A percentile compares a stretch with the other conserved stretches of the same genome.
phyloP scores from a whole-genome alignment of 139 green algal species.

The Chlamydomonas sphaeroides region DNA sequence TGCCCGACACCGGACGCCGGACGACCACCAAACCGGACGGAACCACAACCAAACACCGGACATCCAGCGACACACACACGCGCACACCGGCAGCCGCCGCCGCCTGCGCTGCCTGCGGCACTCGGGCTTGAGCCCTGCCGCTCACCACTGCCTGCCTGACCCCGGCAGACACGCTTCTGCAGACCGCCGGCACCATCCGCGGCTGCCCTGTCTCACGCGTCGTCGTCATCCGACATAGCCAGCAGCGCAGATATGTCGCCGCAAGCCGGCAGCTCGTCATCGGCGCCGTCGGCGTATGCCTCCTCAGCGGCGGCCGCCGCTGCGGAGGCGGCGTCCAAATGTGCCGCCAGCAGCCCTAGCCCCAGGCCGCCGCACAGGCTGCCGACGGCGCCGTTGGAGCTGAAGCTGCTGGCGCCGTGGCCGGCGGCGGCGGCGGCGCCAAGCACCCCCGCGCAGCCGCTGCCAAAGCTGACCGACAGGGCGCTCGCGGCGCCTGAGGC shows the following conservation, averaged over 20 bases:
- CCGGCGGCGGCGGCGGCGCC: too few relatives aligned
- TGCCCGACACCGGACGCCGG: too few relatives aligned
- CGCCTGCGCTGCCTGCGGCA: too few relatives aligned
- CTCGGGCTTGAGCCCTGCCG: too few relatives aligned
- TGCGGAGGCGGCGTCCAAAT: background rate
- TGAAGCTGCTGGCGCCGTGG: background rate
- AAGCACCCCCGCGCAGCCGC: background rate
- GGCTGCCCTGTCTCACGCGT: constrained; percentile 24
- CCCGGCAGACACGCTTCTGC: too few relatives aligned
- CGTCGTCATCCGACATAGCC: constrained; percentile 51
- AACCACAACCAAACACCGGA: too few relatives aligned
- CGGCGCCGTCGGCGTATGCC: background rate
- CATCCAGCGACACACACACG: too few relatives aligned
- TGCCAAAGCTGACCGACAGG: background rate
- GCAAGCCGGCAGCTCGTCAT: constrained; percentile 40
- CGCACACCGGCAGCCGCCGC: too few relatives aligned
- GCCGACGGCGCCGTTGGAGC: background rate
- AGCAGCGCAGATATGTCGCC: constrained; percentile 48
- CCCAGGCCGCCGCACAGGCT: constrained; percentile 17
- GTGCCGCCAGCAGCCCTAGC: background rate
- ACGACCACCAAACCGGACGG: too few relatives aligned
- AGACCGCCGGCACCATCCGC: too few relatives aligned
- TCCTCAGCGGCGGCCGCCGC: background rate
- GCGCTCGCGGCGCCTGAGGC: background rate
- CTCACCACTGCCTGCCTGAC: too few relatives aligned